Base-by-base conservation (phyloP, 805 yeast species). In the Saccharomycopsis babjevae region DNA sequence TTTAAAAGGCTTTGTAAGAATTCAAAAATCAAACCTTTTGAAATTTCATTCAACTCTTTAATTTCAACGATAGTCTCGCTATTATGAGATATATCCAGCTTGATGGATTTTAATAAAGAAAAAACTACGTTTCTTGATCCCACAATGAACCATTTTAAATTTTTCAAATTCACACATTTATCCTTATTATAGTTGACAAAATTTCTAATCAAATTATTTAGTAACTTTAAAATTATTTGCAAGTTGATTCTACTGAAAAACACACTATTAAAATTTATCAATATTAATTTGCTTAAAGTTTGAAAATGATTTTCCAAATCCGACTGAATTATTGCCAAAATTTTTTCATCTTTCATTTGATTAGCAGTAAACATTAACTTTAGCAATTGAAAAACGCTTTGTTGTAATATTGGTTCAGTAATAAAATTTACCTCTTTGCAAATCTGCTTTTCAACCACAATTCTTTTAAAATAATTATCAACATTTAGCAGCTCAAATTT, bases 321-420 rank as follows among this genome's bases (percentile, higher is more conserved):
- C 8, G 43, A 18, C 6, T 57, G 34, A 46, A 59, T 32, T 8
- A 8, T 7, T 4, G 22, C 39, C 22, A 52, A 20, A 30, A 20
- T 25, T n/a, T 22, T 39, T 13, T 22, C 18, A n/a, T 56, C 57
- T 13, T 50, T 38, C 38, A 40, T 30, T 39, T 50, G 18, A 40
- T 22, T 38, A 16, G 64, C 11, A 6, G 61, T 54, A 10, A 54
- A n/a, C 5, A 63, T 34, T 30, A 61, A n/a, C 38, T 59, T 63
- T 28, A 63, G 34, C 28, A 61, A 25, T 18, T 63, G 65, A 54
- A 63, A 63, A 25, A 63, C 56, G n/a, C 61, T 60, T 30, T 63
- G 65, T 57, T 57, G 50, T 25, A 63, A 39, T 13, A 63, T 38
- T 15, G 65, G 65, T 38, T 63, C 65, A 10, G 61, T 63, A 56